A percentile compares a stretch with the other conserved stretches of the same genome.
Conservation (phyloP, 768 basidiomycete genomes). For the Trametopsis cervina region DNA sequence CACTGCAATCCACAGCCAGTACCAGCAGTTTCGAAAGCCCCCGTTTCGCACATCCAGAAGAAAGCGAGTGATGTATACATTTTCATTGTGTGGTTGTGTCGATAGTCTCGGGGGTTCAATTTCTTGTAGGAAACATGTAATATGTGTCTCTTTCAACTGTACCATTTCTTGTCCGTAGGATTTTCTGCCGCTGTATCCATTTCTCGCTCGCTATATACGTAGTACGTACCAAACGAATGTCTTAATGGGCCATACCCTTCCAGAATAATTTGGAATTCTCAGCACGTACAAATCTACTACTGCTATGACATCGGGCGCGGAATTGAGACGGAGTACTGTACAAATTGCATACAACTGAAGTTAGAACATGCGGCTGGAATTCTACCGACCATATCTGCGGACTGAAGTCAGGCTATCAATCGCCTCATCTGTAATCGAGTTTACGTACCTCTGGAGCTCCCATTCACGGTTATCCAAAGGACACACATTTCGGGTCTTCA, state of each 20-base stretch:
- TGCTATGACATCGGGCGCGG: no score
- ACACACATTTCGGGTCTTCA: conserved; percentile 96
- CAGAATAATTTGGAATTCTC: no score
- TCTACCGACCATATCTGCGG: conserved; percentile 12
- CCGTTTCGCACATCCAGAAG: conserved; percentile 12
- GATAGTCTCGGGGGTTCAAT: not conserved
- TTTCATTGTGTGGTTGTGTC: not conserved
- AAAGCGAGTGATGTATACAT: conserved; percentile 1
- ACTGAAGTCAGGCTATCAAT: not conserved
- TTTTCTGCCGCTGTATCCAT: no score
- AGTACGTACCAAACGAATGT: no score
- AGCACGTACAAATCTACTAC: no score
- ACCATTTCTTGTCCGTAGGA: no score
- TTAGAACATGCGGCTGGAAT: no score
- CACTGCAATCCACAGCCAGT: conserved; percentile 3
- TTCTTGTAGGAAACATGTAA: no score
- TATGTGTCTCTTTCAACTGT: no score
- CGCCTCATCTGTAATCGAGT: not conserved
- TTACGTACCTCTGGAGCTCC: conserved; percentile 88
- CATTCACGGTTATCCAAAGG: conserved; percentile 94
- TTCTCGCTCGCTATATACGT: no score
- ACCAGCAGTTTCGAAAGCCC: conserved; percentile 13
- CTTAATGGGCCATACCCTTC: no score
- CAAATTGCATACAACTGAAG: no score
- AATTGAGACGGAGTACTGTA: conserved; percentile 7